phyloP scores from a whole-genome alignment of 2,329 filamentous ascomycete genomes.

The Epichloe sylvatica region DNA sequence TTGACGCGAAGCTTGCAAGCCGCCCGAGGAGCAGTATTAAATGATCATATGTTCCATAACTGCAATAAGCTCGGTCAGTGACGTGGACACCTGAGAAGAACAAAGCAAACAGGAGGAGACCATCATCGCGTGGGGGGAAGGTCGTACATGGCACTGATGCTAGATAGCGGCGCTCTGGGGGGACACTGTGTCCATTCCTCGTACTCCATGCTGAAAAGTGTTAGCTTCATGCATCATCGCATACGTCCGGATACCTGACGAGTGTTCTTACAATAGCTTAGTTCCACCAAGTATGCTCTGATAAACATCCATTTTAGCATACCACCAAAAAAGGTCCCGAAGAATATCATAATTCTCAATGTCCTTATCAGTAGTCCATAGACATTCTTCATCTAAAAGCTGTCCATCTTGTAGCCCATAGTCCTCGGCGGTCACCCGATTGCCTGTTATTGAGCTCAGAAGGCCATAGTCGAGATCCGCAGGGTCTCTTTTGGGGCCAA shows the following conservation, averaged over 20 bases:
- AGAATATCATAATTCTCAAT: conserved; percentile 68
- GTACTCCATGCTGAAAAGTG: conserved; percentile 54
- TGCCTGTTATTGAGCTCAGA: conserved; percentile 28
- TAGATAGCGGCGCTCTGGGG: conserved; percentile 71
- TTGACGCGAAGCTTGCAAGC: conserved; percentile 61
- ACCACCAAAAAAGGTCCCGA: conserved; percentile 85
- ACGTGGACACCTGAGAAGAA: conserved; percentile 8
- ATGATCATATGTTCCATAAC: conserved; percentile 84
- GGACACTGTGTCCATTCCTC: conserved; percentile 74
- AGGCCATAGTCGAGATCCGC: conserved; percentile 29
- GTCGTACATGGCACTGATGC: conserved; percentile 55
- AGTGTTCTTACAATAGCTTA: conserved; percentile 50
- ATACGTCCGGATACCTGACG: neutral
- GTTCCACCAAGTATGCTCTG: conserved; percentile 84
- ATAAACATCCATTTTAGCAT: conserved; percentile 83
- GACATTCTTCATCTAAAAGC: conserved; percentile 11
- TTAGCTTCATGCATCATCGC: conserved; percentile 9
- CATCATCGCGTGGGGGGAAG: neutral
- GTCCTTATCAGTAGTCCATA: conserved; percentile 40
- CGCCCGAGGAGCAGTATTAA: conserved; percentile 69
- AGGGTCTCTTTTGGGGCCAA: conserved; percentile 14
- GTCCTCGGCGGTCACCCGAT: conserved; percentile 22
- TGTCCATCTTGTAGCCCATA: conserved; percentile 22
- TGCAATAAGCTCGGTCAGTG: conserved; percentile 15
- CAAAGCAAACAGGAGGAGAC: neutral